phyloP scores from a whole-genome alignment of 352 stramenopile species.

The Globisporangium spinosum region DNA sequence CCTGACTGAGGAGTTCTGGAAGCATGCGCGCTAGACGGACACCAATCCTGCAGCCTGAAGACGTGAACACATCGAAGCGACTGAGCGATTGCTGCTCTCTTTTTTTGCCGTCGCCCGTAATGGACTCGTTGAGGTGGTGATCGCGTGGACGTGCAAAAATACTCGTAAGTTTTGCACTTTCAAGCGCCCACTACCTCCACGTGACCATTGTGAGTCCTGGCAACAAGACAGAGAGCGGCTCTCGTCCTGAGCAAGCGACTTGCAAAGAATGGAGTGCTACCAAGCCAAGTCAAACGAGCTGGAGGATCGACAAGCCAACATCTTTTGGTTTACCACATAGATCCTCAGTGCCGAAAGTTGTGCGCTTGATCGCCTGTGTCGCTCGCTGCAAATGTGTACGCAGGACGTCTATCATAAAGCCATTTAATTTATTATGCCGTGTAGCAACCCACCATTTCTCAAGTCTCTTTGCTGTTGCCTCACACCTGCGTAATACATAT shows the following conservation, averaged over 20 bases:
- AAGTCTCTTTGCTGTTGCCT: too few relatives aligned
- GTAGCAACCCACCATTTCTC: too few relatives aligned
- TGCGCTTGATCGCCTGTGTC: neutral
- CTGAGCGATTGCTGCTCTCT: neutral
- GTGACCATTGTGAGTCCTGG: slow-evolving; percentile 12
- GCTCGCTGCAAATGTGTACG: neutral
- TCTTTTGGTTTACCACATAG: neutral
- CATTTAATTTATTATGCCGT: neutral
- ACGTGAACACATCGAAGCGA: neutral
- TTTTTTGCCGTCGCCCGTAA: neutral
- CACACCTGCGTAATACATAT: too few relatives aligned
- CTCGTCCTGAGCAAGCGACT: neutral
- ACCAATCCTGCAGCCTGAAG: neutral
- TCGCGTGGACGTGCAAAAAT: slow-evolving; percentile 13
- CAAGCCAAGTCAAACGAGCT: neutral
- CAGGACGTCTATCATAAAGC: neutral
- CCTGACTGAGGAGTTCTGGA: neutral
- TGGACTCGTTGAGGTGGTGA: slow-evolving; percentile 12
- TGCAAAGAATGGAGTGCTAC: neutral
- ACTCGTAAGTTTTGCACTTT: slow-evolving; percentile 9
- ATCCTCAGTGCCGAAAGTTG: neutral
- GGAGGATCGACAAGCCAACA: neutral
- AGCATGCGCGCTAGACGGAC: neutral
- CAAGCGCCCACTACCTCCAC: slow-evolving; percentile 15
- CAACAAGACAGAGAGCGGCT: neutral